Evolutionary conservation across 306 rosid species (phyloP).

Genomic region (Comarum palustre): DNA sequence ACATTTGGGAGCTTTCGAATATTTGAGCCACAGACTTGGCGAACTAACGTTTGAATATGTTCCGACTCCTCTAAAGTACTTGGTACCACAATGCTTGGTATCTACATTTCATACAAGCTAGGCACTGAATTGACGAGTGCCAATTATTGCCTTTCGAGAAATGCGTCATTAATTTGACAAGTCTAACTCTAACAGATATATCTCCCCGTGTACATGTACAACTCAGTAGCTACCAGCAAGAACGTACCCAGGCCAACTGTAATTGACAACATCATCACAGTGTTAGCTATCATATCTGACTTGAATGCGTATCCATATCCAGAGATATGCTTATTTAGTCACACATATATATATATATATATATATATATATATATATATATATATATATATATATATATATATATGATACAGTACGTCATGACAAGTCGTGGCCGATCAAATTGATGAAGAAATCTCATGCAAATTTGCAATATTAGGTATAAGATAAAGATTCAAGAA

Average conservation of each 20-base stretch:
- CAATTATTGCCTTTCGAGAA: neutral
- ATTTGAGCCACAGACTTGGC: no score
- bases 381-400: no score
- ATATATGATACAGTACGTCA: neutral
- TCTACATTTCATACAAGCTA: neutral
- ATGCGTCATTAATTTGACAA: neutral
- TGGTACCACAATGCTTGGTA: neutral
- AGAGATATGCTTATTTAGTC: neutral
- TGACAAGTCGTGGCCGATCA: neutral
- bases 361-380: no score
- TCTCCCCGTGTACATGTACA: slow-evolving; percentile 18
- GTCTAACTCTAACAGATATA: neutral
- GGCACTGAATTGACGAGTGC: neutral
- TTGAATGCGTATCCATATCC: slow-evolving; percentile 2
- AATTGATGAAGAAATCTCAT: neutral
- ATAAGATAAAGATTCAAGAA: no score
- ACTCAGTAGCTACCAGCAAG: slow-evolving; percentile 4
- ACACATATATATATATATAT: no score
- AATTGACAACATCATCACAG: slow-evolving; percentile 31
- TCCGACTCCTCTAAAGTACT: no score
- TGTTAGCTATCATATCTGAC: slow-evolving; percentile 13
- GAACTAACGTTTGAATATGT: no score
- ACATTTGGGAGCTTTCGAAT: no score
- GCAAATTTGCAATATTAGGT: no score
- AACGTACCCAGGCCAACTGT: slow-evolving; percentile 44